Conservation (phyloP, 805 yeast genomes). For the Candida chauliodis region DNA sequence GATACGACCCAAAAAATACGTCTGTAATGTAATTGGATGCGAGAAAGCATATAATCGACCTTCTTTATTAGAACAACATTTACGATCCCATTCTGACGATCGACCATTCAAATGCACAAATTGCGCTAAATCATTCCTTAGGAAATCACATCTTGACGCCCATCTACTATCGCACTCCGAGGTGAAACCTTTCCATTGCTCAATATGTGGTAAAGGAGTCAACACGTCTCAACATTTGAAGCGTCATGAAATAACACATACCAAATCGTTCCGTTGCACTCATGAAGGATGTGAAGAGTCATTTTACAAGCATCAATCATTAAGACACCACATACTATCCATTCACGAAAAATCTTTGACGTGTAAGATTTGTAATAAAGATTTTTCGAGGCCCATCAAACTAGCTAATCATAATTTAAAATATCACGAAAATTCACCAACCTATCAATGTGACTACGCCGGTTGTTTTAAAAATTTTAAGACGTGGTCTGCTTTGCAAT, state of each 20-base stretch:
- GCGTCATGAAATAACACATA: slow-evolving; percentile 82
- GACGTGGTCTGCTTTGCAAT: slow-evolving; percentile 70
- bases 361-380: slow-evolving; percentile 62
- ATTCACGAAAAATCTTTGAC: slow-evolving; percentile 56
- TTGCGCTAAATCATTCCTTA: slow-evolving; percentile 64
- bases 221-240: slow-evolving; percentile 75
- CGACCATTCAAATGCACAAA: slow-evolving; percentile 68
- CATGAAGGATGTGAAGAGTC: slow-evolving; percentile 60
- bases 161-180: slow-evolving; percentile 63
- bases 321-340: slow-evolving; percentile 65
- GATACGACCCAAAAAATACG: slow-evolving; percentile 53
- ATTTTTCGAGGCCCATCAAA: slow-evolving; percentile 61
- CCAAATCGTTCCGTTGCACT: slow-evolving; percentile 56
- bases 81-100: slow-evolving; percentile 72
- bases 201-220: slow-evolving; percentile 77
- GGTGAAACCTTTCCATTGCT: slow-evolving; percentile 67
- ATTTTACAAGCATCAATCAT: slow-evolving; percentile 72
- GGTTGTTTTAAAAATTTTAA: slow-evolving; percentile 60
- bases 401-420: slow-evolving; percentile 64
- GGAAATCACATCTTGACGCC: slow-evolving; percentile 78
- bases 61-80: slow-evolving; percentile 76
- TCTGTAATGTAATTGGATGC: slow-evolving; percentile 66
- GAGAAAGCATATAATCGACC: slow-evolving; percentile 78
- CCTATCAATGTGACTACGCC: slow-evolving; percentile 58
- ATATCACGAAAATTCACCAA: slow-evolving; percentile 55